phyloP scores from a whole-genome alignment of 2,329 filamentous ascomycete species.

The Colletotrichum euphorbiae region DNA sequence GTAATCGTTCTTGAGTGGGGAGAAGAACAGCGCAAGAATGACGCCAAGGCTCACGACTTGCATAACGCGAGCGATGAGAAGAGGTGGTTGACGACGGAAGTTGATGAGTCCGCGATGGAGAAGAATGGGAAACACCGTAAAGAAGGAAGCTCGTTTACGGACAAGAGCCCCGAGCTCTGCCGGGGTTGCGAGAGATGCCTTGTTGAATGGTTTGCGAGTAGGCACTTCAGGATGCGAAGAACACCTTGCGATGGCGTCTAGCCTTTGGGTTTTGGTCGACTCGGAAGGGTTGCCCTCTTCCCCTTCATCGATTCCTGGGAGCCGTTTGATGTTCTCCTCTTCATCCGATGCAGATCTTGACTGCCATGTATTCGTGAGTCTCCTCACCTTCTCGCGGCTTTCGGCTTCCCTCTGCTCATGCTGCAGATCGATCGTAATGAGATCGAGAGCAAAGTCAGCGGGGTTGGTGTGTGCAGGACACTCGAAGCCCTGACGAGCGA shows the following conservation, averaged over 20 bases:
- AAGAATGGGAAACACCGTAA: conserved; percentile 73
- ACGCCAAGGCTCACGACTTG: conserved; percentile 74
- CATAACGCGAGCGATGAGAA: conserved; percentile 74
- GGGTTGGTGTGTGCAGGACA: conserved; percentile 80
- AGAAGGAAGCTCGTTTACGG: conserved; percentile 71
- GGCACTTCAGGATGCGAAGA: conserved; percentile 35
- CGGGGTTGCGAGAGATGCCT: conserved; percentile 68
- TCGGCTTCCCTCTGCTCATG: conserved; percentile 70
- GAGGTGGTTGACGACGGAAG: conserved; percentile 72
- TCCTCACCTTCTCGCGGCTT: conserved; percentile 71
- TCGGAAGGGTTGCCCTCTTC: conserved; percentile 42
- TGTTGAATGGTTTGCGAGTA: conserved; percentile 57
- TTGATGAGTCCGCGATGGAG: conserved; percentile 77
- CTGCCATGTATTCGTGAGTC: conserved; percentile 70
- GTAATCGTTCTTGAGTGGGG: conserved; percentile 77
- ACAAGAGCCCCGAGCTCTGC: conserved; percentile 78
- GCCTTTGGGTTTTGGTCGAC: background rate
- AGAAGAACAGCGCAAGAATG: conserved; percentile 76
- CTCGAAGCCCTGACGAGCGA: conserved; percentile 67
- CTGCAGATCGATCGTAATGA: conserved; percentile 81
- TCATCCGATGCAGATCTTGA: conserved; percentile 24
- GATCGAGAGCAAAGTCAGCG: conserved; percentile 80
- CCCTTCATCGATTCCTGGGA: conserved; percentile 45
- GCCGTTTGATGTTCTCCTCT: conserved; percentile 43
- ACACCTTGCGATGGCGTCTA: conserved; percentile 1